Base-by-base conservation (phyloP, 257 asterid genomes). In the Solanum appendiculatum region DNA sequence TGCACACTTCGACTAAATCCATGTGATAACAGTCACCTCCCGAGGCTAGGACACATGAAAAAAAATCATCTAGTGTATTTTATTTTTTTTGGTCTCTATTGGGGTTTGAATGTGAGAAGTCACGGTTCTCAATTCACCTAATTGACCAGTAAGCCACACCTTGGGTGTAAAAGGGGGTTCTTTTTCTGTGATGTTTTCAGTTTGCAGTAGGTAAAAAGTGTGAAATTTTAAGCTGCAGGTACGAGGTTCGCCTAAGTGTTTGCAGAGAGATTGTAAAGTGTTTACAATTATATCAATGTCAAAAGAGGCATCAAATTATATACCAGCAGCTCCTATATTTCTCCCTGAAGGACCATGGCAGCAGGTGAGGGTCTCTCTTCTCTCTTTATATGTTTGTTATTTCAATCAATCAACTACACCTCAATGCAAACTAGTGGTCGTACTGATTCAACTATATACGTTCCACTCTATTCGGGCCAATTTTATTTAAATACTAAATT, bases 341-440 rank as follows among this genome's bases (percentile, higher is more conserved):
- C 88, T 96, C 88, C 99, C 98, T 0, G 92, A 96, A 91, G 99
- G 99, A 70, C 95, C 96, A 86, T 97, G 98, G 97, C 86, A 92
- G 85, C 96, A 93, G 97, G 99, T 94, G 86, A 58, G 85, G 54
- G 44, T 16, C 64, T 48, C 58, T 51, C 10, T 73, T 51, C 0
- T 16, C 14, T 66, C 6, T 66, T 11, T 68, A 16, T 69, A 1
- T 69, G 25, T 69, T 3, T 31, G 13, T 69, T 69, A 25, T 11
- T 69, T 66, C 20, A n/a, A 69, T 25, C 81, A 20, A 73, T 1
- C 51, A 40, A 7, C 81, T 64, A 48, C 34, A 46, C 25, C 68
- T 20, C 34, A 48, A 37, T 46, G 20, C 33, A 23, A 74, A 63
- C 12, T 81, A 37, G 9, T 72, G 4, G 0, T 21, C 3, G 23